Evolutionary conservation across 2,329 filamentous ascomycete species (phyloP).

Genomic region (Ophiocordyceps australis): DNA sequence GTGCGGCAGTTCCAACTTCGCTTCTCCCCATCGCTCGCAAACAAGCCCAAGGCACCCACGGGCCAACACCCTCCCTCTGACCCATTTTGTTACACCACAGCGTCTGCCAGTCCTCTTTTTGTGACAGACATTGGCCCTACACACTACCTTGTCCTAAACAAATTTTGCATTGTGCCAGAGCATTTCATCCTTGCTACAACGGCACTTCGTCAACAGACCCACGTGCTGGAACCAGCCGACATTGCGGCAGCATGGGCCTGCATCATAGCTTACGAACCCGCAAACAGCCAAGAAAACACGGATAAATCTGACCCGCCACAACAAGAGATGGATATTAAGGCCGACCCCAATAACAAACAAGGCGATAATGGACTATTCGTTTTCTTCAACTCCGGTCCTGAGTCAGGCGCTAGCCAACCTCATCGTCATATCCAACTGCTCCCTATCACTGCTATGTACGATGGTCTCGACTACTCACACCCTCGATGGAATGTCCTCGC

Average conservation of each 20-base stretch:
- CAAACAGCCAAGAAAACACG: too few species aligned
- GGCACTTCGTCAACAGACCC: conserved; percentile 44
- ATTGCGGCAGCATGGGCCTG: conserved; percentile 43
- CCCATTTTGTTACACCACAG: too few species aligned
- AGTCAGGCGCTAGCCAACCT: conserved; percentile 54
- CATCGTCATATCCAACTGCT: conserved; percentile 59
- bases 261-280: conserved; percentile 31
- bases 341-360: too few species aligned
- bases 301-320: too few species aligned
- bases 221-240: conserved; percentile 41
- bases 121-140: conserved; percentile 27
- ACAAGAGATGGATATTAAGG: too few species aligned
- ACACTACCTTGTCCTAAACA: conserved; percentile 55
- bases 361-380: conserved; percentile 39
- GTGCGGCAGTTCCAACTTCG: conserved; percentile 47
- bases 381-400: conserved; percentile 52
- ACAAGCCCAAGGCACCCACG: conserved; percentile 38
- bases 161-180: conserved; percentile 51
- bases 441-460: conserved; percentile 43
- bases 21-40: conserved; percentile 49
- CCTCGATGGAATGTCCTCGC: too few species aligned
- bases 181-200: conserved; percentile 57
- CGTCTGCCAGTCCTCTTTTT: conserved; percentile 36
- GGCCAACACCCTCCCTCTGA: conserved; percentile 9
- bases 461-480: conserved; percentile 23